A percentile compares a stretch with the other conserved stretches of the same genome.
phyloP scores from a whole-genome alignment of 345 rosid species.

The Populus deltoides region DNA sequence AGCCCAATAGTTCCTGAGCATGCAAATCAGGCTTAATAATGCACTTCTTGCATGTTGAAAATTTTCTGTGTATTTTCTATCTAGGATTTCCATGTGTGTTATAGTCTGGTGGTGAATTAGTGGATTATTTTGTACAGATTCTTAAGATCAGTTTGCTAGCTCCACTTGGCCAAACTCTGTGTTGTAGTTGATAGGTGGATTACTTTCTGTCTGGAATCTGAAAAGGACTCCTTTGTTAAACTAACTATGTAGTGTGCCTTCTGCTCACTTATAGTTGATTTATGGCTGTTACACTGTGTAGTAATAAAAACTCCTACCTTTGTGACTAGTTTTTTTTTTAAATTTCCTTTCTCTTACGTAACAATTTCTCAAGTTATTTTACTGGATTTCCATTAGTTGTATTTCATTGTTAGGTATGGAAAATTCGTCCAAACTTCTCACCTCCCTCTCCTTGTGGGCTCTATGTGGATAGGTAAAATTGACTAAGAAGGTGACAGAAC shows the following conservation, averaged over 20 bases:
- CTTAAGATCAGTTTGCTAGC: neutral
- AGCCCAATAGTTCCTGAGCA: no score
- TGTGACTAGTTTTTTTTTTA: neutral
- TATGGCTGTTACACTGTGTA: neutral
- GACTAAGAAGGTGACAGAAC: slow-evolving; percentile 92
- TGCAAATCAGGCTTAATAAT: no score
- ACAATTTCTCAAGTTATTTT: neutral
- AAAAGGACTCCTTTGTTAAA: neutral
- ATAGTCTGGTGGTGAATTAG: neutral
- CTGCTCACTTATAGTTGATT: neutral
- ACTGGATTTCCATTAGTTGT: neutral
- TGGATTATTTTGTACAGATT: neutral
- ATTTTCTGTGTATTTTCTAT: neutral
- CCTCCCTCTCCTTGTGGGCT: neutral
- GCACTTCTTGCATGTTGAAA: no score
- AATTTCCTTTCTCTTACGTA: neutral
- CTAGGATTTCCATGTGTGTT: neutral
- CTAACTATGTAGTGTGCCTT: neutral
- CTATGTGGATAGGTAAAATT: slow-evolving; percentile 53
- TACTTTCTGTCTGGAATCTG: neutral
- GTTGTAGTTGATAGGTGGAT: neutral
- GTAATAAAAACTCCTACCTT: neutral
- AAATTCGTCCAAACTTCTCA: neutral
- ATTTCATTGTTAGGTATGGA: neutral
- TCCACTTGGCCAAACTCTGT: no score